Evolutionary conservation across 169 alveolate genomes (phyloP).

Genomic region (Plasmodium adleri): DNA sequence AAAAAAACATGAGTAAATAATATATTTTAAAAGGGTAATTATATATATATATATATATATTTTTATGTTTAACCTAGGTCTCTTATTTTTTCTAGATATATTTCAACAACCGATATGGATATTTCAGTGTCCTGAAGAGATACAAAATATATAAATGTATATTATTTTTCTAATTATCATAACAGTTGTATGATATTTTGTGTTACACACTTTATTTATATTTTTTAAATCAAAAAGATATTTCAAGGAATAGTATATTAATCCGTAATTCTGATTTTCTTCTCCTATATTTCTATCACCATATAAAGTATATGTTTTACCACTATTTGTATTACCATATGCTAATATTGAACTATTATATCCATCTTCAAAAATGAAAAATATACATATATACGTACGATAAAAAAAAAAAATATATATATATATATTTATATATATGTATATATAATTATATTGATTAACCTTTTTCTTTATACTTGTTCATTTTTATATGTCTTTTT

Average conservation of each 20-base stretch:
- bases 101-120: slow-evolving; percentile 45
- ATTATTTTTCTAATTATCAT: not conserved
- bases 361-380: slow-evolving; percentile 35
- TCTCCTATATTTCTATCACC: slow-evolving; percentile 30
- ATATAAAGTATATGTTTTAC: slow-evolving; percentile 67
- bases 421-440: slow-evolving; percentile 7
- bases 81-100: slow-evolving; percentile 66
- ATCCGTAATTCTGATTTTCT: slow-evolving; percentile 14
- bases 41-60: not conserved
- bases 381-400: not conserved
- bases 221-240: slow-evolving; percentile 51
- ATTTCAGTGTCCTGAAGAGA: slow-evolving; percentile 47
- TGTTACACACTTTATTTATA: slow-evolving; percentile 27
- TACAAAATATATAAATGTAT: not conserved
- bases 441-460: not conserved
- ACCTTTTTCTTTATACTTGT: not conserved
- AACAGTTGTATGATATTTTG: not conserved
- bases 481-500: not conserved
- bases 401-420: not conserved
- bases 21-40: not conserved
- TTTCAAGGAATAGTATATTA: slow-evolving; percentile 32
- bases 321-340: slow-evolving; percentile 73
- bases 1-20: not conserved
- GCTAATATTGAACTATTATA: slow-evolving; percentile 74
- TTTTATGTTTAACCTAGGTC: slow-evolving; percentile 28